These are phyloP conservation scores for Termitomyces sp. DNA, from an alignment of 768 basidiomycete genomes.

Conservation along the genomic window DNA sequence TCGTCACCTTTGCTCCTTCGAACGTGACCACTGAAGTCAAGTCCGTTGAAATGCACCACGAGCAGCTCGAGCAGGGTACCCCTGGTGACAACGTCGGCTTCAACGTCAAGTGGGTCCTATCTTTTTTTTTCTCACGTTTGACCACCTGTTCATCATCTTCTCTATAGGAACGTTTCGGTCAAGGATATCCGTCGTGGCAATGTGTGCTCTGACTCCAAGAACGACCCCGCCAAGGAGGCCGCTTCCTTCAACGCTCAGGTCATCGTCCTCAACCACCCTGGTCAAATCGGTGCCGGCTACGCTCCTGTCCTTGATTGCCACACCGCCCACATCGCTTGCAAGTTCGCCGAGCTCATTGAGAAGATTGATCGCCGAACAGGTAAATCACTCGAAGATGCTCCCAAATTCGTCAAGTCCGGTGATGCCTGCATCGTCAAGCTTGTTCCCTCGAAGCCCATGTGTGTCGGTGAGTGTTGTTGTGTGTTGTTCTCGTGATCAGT, in stretches of 20 bases:
- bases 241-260: constrained; percentile 99
- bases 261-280: constrained; percentile 99
- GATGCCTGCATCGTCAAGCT: constrained; percentile 99
- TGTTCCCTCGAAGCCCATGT: constrained; percentile 90
- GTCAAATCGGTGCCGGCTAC: constrained; percentile 99
- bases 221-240: constrained; percentile 99
- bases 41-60: constrained; percentile 99
- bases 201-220: constrained; percentile 99
- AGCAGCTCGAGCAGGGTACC: constrained; percentile 88
- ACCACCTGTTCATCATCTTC: neutral
- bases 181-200: constrained; percentile 99
- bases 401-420: constrained; percentile 99
- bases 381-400: constrained; percentile 79
- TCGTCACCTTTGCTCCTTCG: constrained; percentile 93
- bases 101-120: constrained; percentile 81
- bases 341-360: constrained; percentile 97
- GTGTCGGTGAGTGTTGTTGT: constrained; percentile 30
- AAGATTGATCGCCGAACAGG: constrained; percentile 99
- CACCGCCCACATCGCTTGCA: constrained; percentile 99
- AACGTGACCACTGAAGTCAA: constrained; percentile 99
- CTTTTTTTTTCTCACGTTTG: neutral
- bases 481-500: neutral
- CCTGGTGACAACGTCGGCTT: constrained; percentile 99
- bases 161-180: constrained; percentile 91
- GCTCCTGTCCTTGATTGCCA: constrained; percentile 99